Conservation (phyloP, 768 basidiomycete genomes). For the Kwoniella sp. region DNA sequence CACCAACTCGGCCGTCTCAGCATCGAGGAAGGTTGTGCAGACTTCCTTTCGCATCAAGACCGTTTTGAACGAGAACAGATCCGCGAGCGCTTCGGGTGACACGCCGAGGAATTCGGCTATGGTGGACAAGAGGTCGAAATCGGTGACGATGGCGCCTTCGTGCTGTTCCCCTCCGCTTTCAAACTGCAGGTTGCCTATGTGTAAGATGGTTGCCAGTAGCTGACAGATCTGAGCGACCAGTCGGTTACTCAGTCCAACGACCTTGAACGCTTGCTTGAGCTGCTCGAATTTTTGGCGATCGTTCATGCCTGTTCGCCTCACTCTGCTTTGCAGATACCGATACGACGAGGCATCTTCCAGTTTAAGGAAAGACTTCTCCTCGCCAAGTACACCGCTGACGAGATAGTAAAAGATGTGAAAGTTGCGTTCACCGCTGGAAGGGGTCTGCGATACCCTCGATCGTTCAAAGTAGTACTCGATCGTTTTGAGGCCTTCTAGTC, state of each 20-base stretch:
- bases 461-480: slow-evolving; percentile 95
- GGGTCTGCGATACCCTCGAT: slow-evolving; percentile 78
- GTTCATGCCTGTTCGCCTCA: slow-evolving; percentile 57
- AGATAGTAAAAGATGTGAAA: slow-evolving; percentile 99
- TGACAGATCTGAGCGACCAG: slow-evolving; percentile 95
- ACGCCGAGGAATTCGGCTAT: slow-evolving; percentile 92
- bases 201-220: slow-evolving; percentile 88
- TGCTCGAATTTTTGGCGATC: slow-evolving; percentile 88
- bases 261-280: slow-evolving; percentile 88
- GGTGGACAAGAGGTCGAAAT: slow-evolving; percentile 71
- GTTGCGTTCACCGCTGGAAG: slow-evolving; percentile 74
- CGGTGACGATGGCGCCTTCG: slow-evolving; percentile 87
- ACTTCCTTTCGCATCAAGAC: slow-evolving; percentile 91
- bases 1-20: slow-evolving; percentile 87
- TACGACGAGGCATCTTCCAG: slow-evolving; percentile 75
- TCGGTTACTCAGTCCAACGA: slow-evolving; percentile 84
- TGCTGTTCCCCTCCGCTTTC: slow-evolving; percentile 74
- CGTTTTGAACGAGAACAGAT: slow-evolving; percentile 80
- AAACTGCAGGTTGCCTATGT: slow-evolving; percentile 90
- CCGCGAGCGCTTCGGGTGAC: slow-evolving; percentile 59
- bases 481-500: slow-evolving; percentile 83
- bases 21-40: slow-evolving; percentile 94
- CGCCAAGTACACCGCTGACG: slow-evolving; percentile 78
- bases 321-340: slow-evolving; percentile 76
- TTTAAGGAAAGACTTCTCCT: slow-evolving; percentile 83